phyloP scores from a whole-genome alignment of 352 stramenopile species.

The Phytophthora palmivora region DNA sequence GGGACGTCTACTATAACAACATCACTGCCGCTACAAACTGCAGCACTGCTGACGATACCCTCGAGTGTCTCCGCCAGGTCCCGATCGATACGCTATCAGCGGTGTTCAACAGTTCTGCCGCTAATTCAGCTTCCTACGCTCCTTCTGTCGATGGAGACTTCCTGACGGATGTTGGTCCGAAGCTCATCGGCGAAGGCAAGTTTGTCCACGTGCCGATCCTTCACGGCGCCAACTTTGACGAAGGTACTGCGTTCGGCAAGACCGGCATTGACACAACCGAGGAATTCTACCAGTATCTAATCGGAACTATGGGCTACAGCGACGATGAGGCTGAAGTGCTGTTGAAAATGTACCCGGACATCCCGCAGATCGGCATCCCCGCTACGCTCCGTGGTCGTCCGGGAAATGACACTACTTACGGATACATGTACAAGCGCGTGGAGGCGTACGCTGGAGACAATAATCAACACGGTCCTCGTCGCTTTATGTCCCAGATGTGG shows the following conservation, averaged over 20 bases:
- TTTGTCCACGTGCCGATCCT: slow-evolving; percentile 44
- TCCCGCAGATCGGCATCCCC: slow-evolving; percentile 30
- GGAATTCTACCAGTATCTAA: slow-evolving; percentile 32
- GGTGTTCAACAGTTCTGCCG: slow-evolving; percentile 35
- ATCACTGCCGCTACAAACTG: slow-evolving; percentile 34
- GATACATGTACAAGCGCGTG: slow-evolving; percentile 39
- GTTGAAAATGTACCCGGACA: slow-evolving; percentile 33
- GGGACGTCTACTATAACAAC: slow-evolving; percentile 35
- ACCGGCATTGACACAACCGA: slow-evolving; percentile 31
- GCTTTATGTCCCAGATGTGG: slow-evolving; percentile 42
- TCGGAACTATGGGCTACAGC: slow-evolving; percentile 30
- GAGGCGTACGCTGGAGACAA: slow-evolving; percentile 34
- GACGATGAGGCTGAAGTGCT: slow-evolving; percentile 26
- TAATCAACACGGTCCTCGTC: slow-evolving; percentile 27
- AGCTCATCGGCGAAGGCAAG: slow-evolving; percentile 30
- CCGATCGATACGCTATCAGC: slow-evolving; percentile 29
- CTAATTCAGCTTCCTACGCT: slow-evolving; percentile 18
- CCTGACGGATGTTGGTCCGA: slow-evolving; percentile 24
- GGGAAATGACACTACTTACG: slow-evolving; percentile 27
- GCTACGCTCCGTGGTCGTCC: slow-evolving; percentile 31
- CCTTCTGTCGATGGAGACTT: slow-evolving; percentile 42
- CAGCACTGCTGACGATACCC: slow-evolving; percentile 26
- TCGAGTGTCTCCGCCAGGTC: slow-evolving; percentile 39
- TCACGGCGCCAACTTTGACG: slow-evolving; percentile 37
- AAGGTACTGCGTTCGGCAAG: slow-evolving; percentile 39